Evolutionary conservation across 73 alveolate species (phyloP).

Genomic region (Stentor coeruleus): DNA sequence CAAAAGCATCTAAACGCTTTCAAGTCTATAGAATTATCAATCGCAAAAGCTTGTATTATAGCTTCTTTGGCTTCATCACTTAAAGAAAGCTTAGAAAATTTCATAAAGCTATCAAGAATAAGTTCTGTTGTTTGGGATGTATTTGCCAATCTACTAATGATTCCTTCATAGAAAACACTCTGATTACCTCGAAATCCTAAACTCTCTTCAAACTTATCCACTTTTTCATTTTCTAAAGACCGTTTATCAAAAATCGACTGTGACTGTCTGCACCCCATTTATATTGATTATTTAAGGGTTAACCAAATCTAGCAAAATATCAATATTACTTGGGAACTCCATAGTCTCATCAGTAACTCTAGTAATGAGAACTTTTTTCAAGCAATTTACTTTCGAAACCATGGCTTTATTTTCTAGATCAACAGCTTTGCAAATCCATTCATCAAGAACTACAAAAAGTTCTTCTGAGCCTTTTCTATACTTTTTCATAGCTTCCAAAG

Average conservation of each 20-base stretch:
- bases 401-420: not conserved
- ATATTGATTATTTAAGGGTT: conserved; percentile 43
- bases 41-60: not conserved
- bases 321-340: not conserved
- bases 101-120: not conserved
- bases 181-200: not conserved
- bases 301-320: not conserved
- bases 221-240: not conserved
- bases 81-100: not conserved
- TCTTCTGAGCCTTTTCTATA: not conserved
- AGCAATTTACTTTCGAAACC: not conserved
- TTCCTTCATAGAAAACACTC: not conserved
- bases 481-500: not conserved
- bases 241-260: not conserved
- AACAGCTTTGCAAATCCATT: not conserved
- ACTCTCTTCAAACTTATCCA: not conserved
- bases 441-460: not conserved
- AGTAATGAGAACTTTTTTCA: not conserved
- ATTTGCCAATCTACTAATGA: not conserved
- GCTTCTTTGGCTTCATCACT: not conserved
- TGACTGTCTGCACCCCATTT: conserved; percentile 26
- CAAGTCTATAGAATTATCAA: not conserved
- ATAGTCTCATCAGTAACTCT: not conserved
- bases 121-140: not conserved
- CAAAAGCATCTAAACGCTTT: not conserved